Evolutionary conservation across 2,329 filamentous ascomycete species (phyloP).

Genomic region (Xylaria multiplex): DNA sequence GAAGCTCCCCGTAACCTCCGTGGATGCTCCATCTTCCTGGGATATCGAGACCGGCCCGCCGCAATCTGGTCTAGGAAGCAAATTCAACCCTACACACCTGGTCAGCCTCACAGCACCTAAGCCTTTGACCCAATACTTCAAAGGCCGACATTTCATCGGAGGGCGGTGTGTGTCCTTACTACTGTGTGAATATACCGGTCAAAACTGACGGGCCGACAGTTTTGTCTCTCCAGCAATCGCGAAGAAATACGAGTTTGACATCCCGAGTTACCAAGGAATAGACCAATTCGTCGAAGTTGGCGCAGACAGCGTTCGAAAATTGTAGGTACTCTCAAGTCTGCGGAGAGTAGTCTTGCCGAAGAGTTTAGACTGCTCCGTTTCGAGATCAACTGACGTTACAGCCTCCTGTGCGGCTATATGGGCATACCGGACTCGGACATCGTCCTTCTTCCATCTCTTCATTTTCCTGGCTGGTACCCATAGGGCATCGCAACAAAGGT

Average conservation of each 20-base stretch:
- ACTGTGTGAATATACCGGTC: constrained; percentile 5
- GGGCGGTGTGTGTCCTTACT: constrained; percentile 68
- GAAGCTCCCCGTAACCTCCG: constrained; percentile 80
- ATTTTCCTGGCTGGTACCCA: constrained; percentile 52
- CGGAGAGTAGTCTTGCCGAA: neutral
- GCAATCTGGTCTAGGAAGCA: constrained; percentile 76
- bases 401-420: constrained; percentile 66
- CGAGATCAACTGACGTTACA: constrained; percentile 63
- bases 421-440: constrained; percentile 69
- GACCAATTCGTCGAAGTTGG: constrained; percentile 88
- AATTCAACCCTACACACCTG: constrained; percentile 81
- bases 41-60: constrained; percentile 89
- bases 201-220: constrained; percentile 54
- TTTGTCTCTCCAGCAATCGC: constrained; percentile 84
- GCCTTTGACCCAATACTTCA: constrained; percentile 84
- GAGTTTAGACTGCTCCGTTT: constrained; percentile 6
- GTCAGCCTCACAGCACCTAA: constrained; percentile 95
- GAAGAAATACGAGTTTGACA: constrained; percentile 84
- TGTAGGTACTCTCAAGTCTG: constrained; percentile 53
- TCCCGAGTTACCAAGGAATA: constrained; percentile 84
- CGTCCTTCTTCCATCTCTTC: constrained; percentile 62
- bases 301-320: constrained; percentile 57
- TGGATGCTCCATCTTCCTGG: constrained; percentile 96
- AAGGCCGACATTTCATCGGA: constrained; percentile 89
- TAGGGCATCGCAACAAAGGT: constrained; percentile 59